These are phyloP conservation scores for Immersiella caudata DNA, from an alignment of 495 filamentous ascomycete species.

Conservation along the genomic window DNA sequence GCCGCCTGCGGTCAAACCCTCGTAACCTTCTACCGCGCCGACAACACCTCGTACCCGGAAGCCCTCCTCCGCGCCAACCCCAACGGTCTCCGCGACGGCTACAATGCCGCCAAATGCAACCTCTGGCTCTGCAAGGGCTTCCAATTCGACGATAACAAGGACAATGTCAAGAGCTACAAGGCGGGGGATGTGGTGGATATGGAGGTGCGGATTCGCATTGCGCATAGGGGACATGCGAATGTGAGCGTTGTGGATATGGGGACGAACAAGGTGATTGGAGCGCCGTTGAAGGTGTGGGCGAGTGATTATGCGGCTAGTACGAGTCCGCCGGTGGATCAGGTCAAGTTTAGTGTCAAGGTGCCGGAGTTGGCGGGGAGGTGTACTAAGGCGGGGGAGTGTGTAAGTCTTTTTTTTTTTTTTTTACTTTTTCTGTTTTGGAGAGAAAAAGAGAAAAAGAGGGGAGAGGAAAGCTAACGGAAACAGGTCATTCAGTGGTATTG, in stretches of 20 bases:
- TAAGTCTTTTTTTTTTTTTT: slow-evolving; percentile 31
- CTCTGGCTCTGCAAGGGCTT: slow-evolving; percentile 72
- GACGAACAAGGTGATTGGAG: slow-evolving; percentile 59
- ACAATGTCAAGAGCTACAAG: slow-evolving; percentile 63
- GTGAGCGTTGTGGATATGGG: slow-evolving; percentile 69
- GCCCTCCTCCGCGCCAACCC: slow-evolving; percentile 61
- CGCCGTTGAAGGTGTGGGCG: slow-evolving; percentile 58
- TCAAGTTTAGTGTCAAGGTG: slow-evolving; percentile 66
- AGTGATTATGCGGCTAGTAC: slow-evolving; percentile 53
- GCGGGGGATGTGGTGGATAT: slow-evolving; percentile 63
- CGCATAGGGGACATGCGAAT: slow-evolving; percentile 68
- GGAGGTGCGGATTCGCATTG: slow-evolving; percentile 61
- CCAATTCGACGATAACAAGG: slow-evolving; percentile 71
- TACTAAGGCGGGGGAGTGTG: slow-evolving; percentile 61
- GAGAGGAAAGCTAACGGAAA: slow-evolving; percentile 2
- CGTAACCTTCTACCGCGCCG: slow-evolving; percentile 59
- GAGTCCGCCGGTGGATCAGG: slow-evolving; percentile 60
- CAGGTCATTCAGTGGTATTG: slow-evolving; percentile 73
- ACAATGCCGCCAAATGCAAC: slow-evolving; percentile 62
- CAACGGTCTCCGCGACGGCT: slow-evolving; percentile 55
- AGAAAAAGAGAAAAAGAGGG: neutral
- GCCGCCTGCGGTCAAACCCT: slow-evolving; percentile 66
- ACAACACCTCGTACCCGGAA: slow-evolving; percentile 71
- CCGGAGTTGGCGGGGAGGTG: slow-evolving; percentile 64
- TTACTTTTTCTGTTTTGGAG: neutral